A percentile compares a stretch with the other conserved stretches of the same genome.
phyloP scores from a whole-genome alignment of 2,329 filamentous ascomycete species.

The Neobulgaria alba region DNA sequence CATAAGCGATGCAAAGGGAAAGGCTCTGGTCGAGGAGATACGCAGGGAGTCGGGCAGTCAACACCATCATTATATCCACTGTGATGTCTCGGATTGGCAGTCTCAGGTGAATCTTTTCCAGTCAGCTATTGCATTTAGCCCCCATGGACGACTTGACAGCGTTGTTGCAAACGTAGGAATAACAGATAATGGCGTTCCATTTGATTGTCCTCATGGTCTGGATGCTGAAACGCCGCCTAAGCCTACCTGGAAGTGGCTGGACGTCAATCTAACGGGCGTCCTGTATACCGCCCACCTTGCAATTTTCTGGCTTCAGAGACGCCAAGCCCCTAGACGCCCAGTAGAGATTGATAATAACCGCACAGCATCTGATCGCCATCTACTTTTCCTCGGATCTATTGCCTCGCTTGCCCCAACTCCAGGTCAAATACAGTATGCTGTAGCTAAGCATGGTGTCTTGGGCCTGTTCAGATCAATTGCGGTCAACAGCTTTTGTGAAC shows the following conservation, averaged over 20 bases:
- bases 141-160: conserved; percentile 47
- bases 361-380: conserved; percentile 43
- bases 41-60: conserved; percentile 34
- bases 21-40: conserved; percentile 45
- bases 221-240: conserved; percentile 37
- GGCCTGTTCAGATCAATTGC: conserved; percentile 54
- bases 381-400: conserved; percentile 55
- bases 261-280: conserved; percentile 56
- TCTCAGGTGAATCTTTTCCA: conserved; percentile 57
- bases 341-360: conserved; percentile 22
- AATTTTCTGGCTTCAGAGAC: conserved; percentile 47
- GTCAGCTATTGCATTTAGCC: conserved; percentile 43
- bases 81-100: conserved; percentile 58
- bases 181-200: conserved; percentile 32
- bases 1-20: conserved; percentile 45
- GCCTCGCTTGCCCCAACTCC: conserved; percentile 43
- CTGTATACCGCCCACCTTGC: conserved; percentile 59
- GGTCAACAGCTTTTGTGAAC: conserved; percentile 38
- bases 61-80: conserved; percentile 45
- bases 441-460: conserved; percentile 57
- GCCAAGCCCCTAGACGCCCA: conserved; percentile 33
- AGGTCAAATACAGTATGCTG: conserved; percentile 43
- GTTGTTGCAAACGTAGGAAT: conserved; percentile 63
- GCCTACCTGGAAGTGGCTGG: conserved; percentile 45
- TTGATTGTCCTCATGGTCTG: conserved; percentile 37